These are phyloP conservation scores for Quillaja saponaria DNA, from an alignment of 306 rosid species.

Conservation along the genomic window DNA sequence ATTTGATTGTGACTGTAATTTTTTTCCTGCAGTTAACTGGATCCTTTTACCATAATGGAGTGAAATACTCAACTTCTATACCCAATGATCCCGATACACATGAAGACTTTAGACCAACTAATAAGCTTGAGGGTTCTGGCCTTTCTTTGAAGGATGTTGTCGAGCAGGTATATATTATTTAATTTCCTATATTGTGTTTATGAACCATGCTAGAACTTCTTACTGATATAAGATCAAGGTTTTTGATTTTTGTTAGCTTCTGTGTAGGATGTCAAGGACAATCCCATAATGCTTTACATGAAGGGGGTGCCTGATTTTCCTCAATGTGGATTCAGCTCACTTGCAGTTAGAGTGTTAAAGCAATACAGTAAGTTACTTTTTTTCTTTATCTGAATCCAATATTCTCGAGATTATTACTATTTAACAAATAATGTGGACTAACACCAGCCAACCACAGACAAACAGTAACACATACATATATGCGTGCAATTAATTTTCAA, in stretches of 20 bases:
- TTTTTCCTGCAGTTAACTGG: slow-evolving; percentile 42
- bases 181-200: not conserved
- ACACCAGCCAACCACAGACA: too few relatives aligned
- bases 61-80: slow-evolving; percentile 47
- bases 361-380: slow-evolving; percentile 47
- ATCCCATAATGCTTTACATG: slow-evolving; percentile 84
- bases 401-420: not conserved
- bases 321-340: slow-evolving; percentile 82
- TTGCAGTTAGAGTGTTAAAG: slow-evolving; percentile 72
- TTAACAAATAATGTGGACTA: not conserved
- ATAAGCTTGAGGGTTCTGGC: slow-evolving; percentile 51
- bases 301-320: slow-evolving; percentile 79
- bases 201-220: not conserved
- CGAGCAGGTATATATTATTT: slow-evolving; percentile 56
- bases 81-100: slow-evolving; percentile 76
- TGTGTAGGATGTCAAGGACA: slow-evolving; percentile 72
- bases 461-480: too few relatives aligned
- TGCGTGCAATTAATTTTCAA: too few relatives aligned
- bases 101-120: slow-evolving; percentile 84
- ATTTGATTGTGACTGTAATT: too few relatives aligned
- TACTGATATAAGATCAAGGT: not conserved
- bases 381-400: not conserved
- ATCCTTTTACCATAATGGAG: slow-evolving; percentile 41
- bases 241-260: not conserved
- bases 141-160: slow-evolving; percentile 61